These are phyloP conservation scores for Nigrograna mackinnonii DNA, from an alignment of 2,329 filamentous ascomycete genomes.

Conservation along the genomic window DNA sequence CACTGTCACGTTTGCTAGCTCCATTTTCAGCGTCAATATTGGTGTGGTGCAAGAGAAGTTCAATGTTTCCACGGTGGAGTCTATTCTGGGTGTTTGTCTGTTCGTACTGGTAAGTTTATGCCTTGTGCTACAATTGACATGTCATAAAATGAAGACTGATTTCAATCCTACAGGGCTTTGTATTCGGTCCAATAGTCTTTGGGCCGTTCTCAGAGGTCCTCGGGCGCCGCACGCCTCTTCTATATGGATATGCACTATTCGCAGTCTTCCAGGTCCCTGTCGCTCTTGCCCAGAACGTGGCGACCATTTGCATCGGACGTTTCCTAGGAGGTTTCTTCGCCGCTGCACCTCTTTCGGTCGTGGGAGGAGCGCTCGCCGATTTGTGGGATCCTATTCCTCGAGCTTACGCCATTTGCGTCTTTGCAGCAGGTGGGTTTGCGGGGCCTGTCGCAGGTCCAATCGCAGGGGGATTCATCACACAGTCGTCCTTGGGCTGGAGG, in stretches of 20 bases:
- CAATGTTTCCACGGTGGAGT: slow-evolving; percentile 47
- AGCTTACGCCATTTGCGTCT: slow-evolving; percentile 40
- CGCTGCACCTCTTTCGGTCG: slow-evolving; percentile 42
- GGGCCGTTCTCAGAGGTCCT: slow-evolving; percentile 58
- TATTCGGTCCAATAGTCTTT: slow-evolving; percentile 44
- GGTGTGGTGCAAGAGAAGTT: slow-evolving; percentile 55
- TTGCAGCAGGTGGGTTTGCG: slow-evolving; percentile 38
- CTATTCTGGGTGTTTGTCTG: slow-evolving; percentile 54
- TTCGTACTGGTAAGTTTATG: slow-evolving; percentile 42
- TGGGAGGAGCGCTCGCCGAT: slow-evolving; percentile 39
- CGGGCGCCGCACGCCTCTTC: slow-evolving; percentile 44
- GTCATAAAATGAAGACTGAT: background rate
- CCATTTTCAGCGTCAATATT: slow-evolving; percentile 64
- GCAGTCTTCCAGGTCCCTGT: slow-evolving; percentile 45
- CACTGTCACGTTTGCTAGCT: slow-evolving; percentile 52
- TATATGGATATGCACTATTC: slow-evolving; percentile 37
- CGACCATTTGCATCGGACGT: slow-evolving; percentile 55
- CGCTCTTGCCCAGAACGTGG: slow-evolving; percentile 50
- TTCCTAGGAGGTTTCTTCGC: slow-evolving; percentile 58
- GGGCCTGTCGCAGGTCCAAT: slow-evolving; percentile 53
- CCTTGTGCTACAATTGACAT: background rate
- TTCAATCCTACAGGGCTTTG: slow-evolving; percentile 50
- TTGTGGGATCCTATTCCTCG: slow-evolving; percentile 39
- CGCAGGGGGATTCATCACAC: slow-evolving; percentile 37
- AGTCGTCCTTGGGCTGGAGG: slow-evolving; percentile 39